These are phyloP conservation scores for Taiozyma sp. DNA, from an alignment of 1,139 yeast genomes.

Conservation along the genomic window DNA sequence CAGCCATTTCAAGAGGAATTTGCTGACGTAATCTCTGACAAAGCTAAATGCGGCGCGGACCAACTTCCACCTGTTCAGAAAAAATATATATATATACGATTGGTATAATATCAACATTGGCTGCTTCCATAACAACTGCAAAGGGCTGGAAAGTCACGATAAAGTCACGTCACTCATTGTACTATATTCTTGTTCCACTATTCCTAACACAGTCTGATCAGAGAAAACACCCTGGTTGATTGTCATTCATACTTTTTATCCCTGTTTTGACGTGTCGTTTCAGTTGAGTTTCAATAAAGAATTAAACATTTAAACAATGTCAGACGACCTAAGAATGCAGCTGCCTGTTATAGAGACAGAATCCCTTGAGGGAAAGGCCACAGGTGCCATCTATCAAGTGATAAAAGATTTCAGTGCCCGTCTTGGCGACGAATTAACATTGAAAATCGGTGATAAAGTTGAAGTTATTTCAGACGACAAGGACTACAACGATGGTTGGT, in stretches of 20 bases:
- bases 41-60: neutral
- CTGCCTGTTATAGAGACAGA: slow-evolving; percentile 16
- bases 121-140: neutral
- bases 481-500: slow-evolving; percentile 98
- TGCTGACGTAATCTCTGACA: neutral
- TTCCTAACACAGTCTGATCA: neutral
- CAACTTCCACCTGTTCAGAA: neutral
- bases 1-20: neutral
- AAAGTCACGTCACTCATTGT: neutral
- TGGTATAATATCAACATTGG: neutral
- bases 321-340: slow-evolving; percentile 3
- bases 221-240: neutral
- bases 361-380: slow-evolving; percentile 12
- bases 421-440: slow-evolving; percentile 81
- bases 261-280: neutral
- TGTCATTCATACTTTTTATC: neutral
- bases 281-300: neutral
- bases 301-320: neutral
- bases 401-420: slow-evolving; percentile 85
- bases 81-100: neutral
- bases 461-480: slow-evolving; percentile 90
- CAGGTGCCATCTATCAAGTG: slow-evolving; percentile 41
- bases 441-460: slow-evolving; percentile 78
- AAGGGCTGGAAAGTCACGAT: neutral
- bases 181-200: neutral